Percentiles rank a stretch among this genome's conserved stretches.
These are phyloP conservation scores for Elongisporangium senticosum DNA, from an alignment of 352 stramenopile genomes.

Conservation along the genomic window DNA sequence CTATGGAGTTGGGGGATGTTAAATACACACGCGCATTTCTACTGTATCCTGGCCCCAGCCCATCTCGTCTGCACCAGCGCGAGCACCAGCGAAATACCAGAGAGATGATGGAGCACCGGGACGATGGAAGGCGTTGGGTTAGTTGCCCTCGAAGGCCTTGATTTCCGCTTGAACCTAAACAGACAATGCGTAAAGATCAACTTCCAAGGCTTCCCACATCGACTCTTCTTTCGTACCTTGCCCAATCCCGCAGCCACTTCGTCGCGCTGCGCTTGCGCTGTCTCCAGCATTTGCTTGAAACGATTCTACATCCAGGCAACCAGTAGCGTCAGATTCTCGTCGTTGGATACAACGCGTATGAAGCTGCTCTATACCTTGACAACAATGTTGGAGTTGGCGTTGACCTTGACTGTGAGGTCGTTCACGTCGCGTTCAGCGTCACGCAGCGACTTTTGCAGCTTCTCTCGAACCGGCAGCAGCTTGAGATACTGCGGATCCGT, in stretches of 20 bases:
- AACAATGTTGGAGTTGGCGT: conserved; percentile 75
- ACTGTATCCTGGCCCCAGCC: too few species aligned
- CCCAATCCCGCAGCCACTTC: conserved; percentile 47
- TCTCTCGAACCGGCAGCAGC: conserved; percentile 50
- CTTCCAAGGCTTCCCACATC: not conserved
- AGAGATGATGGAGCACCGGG: too few species aligned
- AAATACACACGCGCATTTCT: too few species aligned
- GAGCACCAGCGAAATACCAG: not conserved
- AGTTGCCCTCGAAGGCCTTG: conserved; percentile 33
- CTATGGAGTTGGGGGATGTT: too few species aligned
- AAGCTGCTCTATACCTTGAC: conserved; percentile 47
- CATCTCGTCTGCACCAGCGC: not conserved
- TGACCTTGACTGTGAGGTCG: conserved; percentile 57
- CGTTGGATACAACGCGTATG: too few species aligned
- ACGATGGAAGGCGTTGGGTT: conserved; percentile 4
- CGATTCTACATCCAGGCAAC: conserved; percentile 36
- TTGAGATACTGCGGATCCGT: conserved; percentile 64
- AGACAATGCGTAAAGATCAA: not conserved
- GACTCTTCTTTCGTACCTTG: conserved; percentile 21
- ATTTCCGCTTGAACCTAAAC: conserved; percentile 35
- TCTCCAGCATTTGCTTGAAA: conserved; percentile 81
- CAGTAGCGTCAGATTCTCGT: not conserved
- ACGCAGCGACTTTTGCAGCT: conserved; percentile 59
- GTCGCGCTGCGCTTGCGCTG: conserved; percentile 42
- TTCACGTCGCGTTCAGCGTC: conserved; percentile 64